These are phyloP conservation scores for Debaryomyces coudertii DNA, from an alignment of 1,139 yeast species.

Conservation along the genomic window DNA sequence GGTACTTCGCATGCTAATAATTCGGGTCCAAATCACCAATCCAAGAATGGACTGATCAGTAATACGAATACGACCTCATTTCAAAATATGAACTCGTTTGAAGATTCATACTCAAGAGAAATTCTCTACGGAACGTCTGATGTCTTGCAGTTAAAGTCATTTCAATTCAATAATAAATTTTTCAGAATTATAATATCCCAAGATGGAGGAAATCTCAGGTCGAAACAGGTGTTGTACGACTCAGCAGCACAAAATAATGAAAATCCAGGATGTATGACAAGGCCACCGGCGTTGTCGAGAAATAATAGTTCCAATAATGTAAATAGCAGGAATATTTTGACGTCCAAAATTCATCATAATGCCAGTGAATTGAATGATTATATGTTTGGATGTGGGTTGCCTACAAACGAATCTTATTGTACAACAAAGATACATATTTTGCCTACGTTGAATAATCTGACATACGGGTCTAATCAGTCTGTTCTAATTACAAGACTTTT, in stretches of 20 bases:
- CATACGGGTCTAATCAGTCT: constrained; percentile 34
- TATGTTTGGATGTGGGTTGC: constrained; percentile 62
- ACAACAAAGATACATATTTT: constrained; percentile 52
- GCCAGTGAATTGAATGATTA: constrained; percentile 50
- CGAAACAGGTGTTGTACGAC: constrained; percentile 54
- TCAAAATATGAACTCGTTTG: constrained; percentile 29
- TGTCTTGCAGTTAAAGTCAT: constrained; percentile 31
- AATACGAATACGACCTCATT: constrained; percentile 13
- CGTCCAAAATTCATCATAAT: constrained; percentile 41
- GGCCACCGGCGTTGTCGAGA: background rate
- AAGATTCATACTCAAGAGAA: constrained; percentile 47
- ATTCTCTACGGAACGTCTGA: constrained; percentile 47
- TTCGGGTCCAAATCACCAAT: background rate
- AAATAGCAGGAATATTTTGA: constrained; percentile 18
- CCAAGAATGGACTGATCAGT: constrained; percentile 8
- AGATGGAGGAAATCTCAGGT: constrained; percentile 54
- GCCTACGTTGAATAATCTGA: constrained; percentile 41
- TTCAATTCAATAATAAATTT: constrained; percentile 34
- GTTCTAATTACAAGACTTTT: constrained; percentile 52
- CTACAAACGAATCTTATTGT: constrained; percentile 49
- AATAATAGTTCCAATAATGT: constrained; percentile 1
- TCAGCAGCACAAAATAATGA: constrained; percentile 30
- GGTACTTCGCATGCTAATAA: background rate
- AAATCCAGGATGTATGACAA: background rate
- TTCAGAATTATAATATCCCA: constrained; percentile 53